Percentiles rank a stretch among this genome's conserved stretches.
These are phyloP conservation scores for Aurantiochytrium sp. DNA, from an alignment of 108 stramenopile genomes.

Conservation along the genomic window DNA sequence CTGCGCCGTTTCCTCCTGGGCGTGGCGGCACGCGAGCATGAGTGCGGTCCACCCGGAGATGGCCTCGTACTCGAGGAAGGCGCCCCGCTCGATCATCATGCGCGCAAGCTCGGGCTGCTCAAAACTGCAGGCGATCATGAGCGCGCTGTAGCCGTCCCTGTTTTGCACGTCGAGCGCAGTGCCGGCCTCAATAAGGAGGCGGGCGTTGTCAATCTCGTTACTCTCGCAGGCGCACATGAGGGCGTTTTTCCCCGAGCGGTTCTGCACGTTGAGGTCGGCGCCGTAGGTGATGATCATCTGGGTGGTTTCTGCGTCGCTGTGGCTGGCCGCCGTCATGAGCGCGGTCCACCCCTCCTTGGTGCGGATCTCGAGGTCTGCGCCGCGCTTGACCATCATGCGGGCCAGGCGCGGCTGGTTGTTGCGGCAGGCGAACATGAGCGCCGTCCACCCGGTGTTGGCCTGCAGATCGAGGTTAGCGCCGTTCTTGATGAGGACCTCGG, in stretches of 20 bases:
- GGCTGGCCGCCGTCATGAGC: not conserved
- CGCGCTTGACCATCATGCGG: not conserved
- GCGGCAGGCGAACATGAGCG: not conserved
- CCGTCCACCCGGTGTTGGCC: not conserved
- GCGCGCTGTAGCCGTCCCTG: not conserved
- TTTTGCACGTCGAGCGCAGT: not conserved
- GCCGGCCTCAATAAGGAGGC: not conserved
- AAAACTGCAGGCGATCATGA: not conserved
- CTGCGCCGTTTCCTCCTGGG: not conserved
- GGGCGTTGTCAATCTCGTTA: not conserved
- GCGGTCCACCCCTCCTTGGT: not conserved
- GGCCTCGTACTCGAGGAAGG: too few relatives aligned
- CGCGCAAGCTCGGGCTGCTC: not conserved
- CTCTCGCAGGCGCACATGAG: not conserved
- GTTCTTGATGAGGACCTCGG: not conserved
- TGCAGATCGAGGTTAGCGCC: not conserved
- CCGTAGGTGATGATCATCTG: too few relatives aligned
- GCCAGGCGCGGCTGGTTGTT: not conserved
- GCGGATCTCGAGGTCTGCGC: not conserved
- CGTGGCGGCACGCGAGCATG: not conserved
- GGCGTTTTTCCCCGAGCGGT: not conserved
- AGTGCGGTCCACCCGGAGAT: not conserved
- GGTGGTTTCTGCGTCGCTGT: not conserved
- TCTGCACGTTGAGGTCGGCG: not conserved
- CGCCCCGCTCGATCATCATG: not conserved